Base-by-base conservation (phyloP, 306 rosid species). In the Acacia melanoxylon region DNA sequence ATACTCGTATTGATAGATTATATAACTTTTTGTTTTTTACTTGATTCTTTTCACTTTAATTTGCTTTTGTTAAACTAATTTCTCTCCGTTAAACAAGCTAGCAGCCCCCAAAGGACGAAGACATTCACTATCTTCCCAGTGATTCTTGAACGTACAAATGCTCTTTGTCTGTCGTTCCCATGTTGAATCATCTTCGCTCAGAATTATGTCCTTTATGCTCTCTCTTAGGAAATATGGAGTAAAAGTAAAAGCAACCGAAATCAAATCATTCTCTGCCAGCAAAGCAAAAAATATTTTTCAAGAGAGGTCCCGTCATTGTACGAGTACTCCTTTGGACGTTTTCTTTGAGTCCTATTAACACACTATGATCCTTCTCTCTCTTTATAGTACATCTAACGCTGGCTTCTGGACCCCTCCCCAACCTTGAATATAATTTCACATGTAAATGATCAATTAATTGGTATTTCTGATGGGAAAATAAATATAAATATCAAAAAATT, bases 121-220 rank as follows among this genome's bases (percentile, higher is more conserved):
- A 3, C 33, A 11, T n/a, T 9, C 1, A 10, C 4, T 10, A 58
- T 9, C 66, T 61, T 25, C 14, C 40, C 27, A 13, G 33, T 62
- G 68, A 62, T 8, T 84, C 77, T 78, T 78, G 51, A 73, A 74
- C 48, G 42, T 40, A 72, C 44, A 41, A 72, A 81, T 78, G 78
- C 85, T 37, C 24, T 81, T 78, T 81, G 89, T 81, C 87, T 86
- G 86, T 76, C 33, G 72, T 71, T 86, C 82, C 76, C 3, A 76
- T 76, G 74, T 72, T 72, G 10, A 4, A 63, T 71, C 46, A 65
- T 27, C 24, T 68, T 59, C 69, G 65, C 73, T 74, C 63, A 25
- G 20, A 56, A 62, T 15, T 31, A 44, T 66, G 41, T 51, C 75
- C 72, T 51, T 40, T 74, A 20, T 72, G 45, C 46, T 17, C 27